Conservation (phyloP, 805 yeast genomes). For the Metschnikowia cerradonensis region DNA sequence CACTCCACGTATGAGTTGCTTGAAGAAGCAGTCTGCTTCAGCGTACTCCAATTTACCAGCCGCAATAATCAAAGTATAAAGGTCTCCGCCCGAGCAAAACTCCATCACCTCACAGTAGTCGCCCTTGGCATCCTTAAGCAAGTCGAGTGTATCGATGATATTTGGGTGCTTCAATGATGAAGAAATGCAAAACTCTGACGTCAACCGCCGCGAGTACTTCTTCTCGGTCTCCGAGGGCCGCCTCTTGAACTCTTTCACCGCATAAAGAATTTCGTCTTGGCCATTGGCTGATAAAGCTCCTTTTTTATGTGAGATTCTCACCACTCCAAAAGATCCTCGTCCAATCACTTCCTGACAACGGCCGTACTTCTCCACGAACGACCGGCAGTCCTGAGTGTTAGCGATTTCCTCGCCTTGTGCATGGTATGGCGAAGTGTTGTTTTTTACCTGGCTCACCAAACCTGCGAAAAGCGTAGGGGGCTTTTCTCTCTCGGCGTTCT, state of each 20-base stretch:
- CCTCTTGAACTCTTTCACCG: constrained; percentile 81
- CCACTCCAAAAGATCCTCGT: constrained; percentile 91
- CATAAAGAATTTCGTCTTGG: constrained; percentile 54
- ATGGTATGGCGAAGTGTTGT: constrained; percentile 25
- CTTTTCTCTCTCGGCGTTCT: constrained; percentile 16
- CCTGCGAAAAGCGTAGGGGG: constrained; percentile 76
- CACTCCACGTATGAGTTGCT: constrained; percentile 79
- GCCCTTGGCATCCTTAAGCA: constrained; percentile 76
- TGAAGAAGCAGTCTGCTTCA: constrained; percentile 88
- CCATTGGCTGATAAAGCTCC: constrained; percentile 12
- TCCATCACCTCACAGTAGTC: constrained; percentile 86
- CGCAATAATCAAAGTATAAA: constrained; percentile 68
- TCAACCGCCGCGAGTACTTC: constrained; percentile 66
- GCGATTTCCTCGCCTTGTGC: constrained; percentile 16
- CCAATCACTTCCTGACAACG: constrained; percentile 94
- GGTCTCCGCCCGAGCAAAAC: constrained; percentile 77
- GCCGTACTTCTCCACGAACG: constrained; percentile 87
- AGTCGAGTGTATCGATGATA: constrained; percentile 71
- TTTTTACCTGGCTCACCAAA: constrained; percentile 54
- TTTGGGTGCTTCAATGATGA: constrained; percentile 74
- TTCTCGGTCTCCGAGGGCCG: constrained; percentile 58
- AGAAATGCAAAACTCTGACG: constrained; percentile 79
- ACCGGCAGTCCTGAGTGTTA: constrained; percentile 37
- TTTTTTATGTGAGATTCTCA: constrained; percentile 78
- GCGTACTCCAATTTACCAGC: constrained; percentile 74